Conservation (phyloP, 2,329 filamentous ascomycete species). For the Sphaerulina vaccinii region DNA sequence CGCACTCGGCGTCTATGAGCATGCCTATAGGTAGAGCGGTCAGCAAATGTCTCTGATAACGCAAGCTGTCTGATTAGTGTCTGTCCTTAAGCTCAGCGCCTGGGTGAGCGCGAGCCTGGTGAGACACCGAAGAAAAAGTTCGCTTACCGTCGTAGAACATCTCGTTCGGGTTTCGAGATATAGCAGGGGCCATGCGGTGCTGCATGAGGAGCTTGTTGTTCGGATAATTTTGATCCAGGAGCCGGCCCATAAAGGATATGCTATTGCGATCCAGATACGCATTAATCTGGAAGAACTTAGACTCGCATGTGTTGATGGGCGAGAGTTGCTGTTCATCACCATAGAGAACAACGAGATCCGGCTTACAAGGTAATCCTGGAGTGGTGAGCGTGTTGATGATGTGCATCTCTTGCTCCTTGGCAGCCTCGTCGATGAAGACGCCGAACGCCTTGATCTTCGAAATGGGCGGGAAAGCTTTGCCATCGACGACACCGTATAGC, state of each 20-base stretch:
- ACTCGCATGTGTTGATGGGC: constrained; percentile 20
- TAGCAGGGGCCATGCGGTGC: constrained; percentile 9
- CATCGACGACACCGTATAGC: constrained; percentile 1
- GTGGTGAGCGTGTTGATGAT: constrained; percentile 22
- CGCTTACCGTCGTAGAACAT: not conserved
- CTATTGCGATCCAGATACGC: constrained; percentile 16
- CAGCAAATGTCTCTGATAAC: too few relatives aligned
- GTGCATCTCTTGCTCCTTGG: constrained; percentile 5
- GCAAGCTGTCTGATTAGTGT: too few relatives aligned
- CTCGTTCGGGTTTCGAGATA: not conserved
- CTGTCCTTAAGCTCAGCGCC: too few relatives aligned
- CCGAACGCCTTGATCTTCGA: not conserved
- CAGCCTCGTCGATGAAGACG: constrained; percentile 17
- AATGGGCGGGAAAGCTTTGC: not conserved
- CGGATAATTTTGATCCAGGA: constrained; percentile 19
- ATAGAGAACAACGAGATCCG: not conserved
- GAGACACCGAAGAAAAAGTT: too few relatives aligned
- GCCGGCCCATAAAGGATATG: constrained; percentile 16
- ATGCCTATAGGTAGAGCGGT: too few relatives aligned
- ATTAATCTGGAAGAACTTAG: constrained; percentile 14
- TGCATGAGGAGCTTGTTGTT: constrained; percentile 18
- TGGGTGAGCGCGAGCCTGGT: too few relatives aligned
- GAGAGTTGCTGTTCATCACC: constrained; percentile 12
- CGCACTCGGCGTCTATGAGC: not conserved
- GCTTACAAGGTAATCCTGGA: constrained; percentile 8